A percentile compares a stretch with the other conserved stretches of the same genome.
Conservation (phyloP, 352 stramenopile species). For the Stephanocyclus meneghinianus region DNA sequence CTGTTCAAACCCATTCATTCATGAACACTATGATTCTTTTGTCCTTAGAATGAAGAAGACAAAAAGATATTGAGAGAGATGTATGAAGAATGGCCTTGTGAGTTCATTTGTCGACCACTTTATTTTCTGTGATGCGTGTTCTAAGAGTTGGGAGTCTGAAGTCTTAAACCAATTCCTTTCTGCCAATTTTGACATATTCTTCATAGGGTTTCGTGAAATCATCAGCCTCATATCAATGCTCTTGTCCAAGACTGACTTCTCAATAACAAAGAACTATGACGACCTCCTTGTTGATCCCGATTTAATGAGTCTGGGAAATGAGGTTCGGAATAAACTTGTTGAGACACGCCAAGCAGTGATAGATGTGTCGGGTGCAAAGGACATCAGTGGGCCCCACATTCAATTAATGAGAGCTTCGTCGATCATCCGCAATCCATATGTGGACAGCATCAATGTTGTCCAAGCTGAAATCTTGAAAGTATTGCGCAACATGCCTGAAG, state of each 20-base stretch:
- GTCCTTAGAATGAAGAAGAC: conserved; percentile 52
- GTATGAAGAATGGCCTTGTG: conserved; percentile 84
- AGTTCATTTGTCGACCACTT: background rate
- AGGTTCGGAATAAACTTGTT: conserved; percentile 72
- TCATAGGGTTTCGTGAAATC: conserved; percentile 80
- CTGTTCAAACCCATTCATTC: conserved; percentile 6
- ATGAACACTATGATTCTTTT: background rate
- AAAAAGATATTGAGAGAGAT: conserved; percentile 68
- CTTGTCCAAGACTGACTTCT: conserved; percentile 85
- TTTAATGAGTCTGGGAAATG: conserved; percentile 62
- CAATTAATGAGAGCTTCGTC: conserved; percentile 81
- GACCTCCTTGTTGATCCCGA: conserved; percentile 78
- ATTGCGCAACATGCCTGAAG: conserved; percentile 65
- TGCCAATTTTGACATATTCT: background rate
- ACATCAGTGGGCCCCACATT: conserved; percentile 74
- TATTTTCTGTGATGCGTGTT: background rate
- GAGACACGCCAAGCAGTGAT: conserved; percentile 74
- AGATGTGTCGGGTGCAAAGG: conserved; percentile 63
- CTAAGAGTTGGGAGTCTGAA: background rate
- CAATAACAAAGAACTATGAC: conserved; percentile 86
- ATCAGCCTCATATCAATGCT: conserved; percentile 88
- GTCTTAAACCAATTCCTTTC: background rate
- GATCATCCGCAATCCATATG: conserved; percentile 84
- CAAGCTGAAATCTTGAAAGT: conserved; percentile 86
- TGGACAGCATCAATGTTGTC: conserved; percentile 88